Percentiles rank a stretch among this genome's conserved stretches.
Evolutionary conservation across 768 basidiomycete genomes (phyloP).

Genomic region (Podaxis pistillaris): DNA sequence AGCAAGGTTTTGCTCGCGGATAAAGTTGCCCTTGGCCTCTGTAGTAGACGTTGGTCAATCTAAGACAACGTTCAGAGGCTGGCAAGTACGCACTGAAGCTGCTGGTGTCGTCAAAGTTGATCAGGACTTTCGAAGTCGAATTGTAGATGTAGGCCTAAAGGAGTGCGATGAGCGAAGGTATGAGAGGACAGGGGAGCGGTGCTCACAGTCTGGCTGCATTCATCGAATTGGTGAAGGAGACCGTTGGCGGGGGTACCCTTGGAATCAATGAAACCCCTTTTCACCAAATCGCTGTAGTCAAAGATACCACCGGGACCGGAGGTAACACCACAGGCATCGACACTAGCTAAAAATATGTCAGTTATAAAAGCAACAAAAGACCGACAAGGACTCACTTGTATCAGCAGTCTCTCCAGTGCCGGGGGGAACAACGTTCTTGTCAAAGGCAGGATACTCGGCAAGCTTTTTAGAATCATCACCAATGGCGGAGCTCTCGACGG

Average conservation of each 20-base stretch:
- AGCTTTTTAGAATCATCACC: conserved; percentile 31
- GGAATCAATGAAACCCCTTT: conserved; percentile 43
- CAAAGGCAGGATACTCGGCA: conserved; percentile 33
- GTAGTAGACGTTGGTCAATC: conserved; percentile 1
- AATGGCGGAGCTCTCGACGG: conserved; percentile 32
- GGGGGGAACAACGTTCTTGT: conserved; percentile 38
- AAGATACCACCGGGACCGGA: conserved; percentile 42
- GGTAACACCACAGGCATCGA: conserved; percentile 44
- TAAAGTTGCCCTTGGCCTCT: conserved; percentile 55
- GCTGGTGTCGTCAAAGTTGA: conserved; percentile 61
- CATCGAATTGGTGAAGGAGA: conserved; percentile 50
- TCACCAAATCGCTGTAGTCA: conserved; percentile 55
- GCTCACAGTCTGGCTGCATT: conserved; percentile 69
- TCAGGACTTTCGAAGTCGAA: conserved; percentile 43
- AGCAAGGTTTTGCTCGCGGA: conserved; percentile 42
- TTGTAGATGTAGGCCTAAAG: conserved; percentile 64
- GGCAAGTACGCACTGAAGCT: conserved; percentile 42
- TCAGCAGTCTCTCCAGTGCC: conserved; percentile 47
- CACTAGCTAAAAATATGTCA: conserved; percentile 13
- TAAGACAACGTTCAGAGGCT: neutral
- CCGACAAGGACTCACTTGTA: conserved; percentile 20
- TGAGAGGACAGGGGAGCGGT: neutral
- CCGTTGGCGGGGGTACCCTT: conserved; percentile 41
- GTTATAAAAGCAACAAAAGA: neutral
- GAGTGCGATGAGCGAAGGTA: neutral